Evolutionary conservation across 2,329 filamentous ascomycete species (phyloP).

Genomic region (Penicillium olsonii): DNA sequence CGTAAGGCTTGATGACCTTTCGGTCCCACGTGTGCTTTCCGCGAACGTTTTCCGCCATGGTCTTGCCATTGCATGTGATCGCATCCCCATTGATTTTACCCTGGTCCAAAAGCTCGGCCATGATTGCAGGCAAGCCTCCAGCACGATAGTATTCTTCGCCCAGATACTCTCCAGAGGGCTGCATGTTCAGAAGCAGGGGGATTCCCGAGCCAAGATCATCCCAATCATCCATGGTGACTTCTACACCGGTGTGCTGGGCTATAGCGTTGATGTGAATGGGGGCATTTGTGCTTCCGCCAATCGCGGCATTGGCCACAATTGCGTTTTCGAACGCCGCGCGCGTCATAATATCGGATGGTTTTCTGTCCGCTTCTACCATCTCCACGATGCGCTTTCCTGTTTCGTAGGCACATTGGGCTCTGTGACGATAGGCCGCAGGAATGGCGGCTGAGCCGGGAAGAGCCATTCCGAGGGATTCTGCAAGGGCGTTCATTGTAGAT

Average conservation of each 20-base stretch:
- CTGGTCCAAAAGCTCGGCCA: constrained; percentile 55
- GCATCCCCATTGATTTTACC: constrained; percentile 44
- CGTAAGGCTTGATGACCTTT: constrained; percentile 48
- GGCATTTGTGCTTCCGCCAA: constrained; percentile 60
- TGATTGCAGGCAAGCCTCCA: constrained; percentile 55
- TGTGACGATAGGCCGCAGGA: constrained; percentile 53
- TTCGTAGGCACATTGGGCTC: constrained; percentile 51
- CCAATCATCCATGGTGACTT: constrained; percentile 56
- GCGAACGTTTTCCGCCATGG: constrained; percentile 22
- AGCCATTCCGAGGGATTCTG: constrained; percentile 56
- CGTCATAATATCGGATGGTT: constrained; percentile 58
- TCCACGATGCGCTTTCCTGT: constrained; percentile 54
- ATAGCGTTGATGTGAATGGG: constrained; percentile 59
- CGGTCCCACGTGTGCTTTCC: constrained; percentile 52
- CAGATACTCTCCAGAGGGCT: constrained; percentile 56
- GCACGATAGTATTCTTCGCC: constrained; percentile 58
- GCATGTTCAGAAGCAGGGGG: constrained; percentile 57
- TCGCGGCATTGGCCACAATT: constrained; percentile 56
- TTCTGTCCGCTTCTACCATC: constrained; percentile 52
- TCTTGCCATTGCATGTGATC: constrained; percentile 36
- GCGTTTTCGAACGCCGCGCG: constrained; percentile 59
- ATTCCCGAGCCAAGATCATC: constrained; percentile 53
- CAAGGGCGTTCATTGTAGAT: constrained; percentile 55
- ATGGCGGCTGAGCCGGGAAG: constrained; percentile 55
- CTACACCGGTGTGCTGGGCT: constrained; percentile 56